Conservation (phyloP, 768 basidiomycete species). For the Boletellus ananas region DNA sequence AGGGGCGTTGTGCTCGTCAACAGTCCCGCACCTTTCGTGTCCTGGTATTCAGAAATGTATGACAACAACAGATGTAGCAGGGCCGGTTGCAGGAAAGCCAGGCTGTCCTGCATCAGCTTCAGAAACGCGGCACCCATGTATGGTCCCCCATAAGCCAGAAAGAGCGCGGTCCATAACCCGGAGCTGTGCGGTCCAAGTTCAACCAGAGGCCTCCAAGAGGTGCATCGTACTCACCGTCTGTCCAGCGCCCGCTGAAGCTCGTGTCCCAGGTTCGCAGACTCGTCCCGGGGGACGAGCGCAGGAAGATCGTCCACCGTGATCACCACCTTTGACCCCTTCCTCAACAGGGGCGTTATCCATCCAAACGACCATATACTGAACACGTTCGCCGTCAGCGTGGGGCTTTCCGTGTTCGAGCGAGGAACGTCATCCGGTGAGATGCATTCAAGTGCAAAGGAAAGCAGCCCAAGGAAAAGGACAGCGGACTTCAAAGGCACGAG, state of each 20-base stretch:
- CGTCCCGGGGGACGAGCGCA: constrained; percentile 61
- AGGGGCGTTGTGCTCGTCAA: constrained; percentile 34
- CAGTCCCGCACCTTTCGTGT: constrained; percentile 32
- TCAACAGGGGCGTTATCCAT: constrained; percentile 84
- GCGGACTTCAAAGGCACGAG: constrained; percentile 45
- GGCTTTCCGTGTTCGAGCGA: constrained; percentile 53
- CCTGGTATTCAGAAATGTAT: constrained; percentile 80
- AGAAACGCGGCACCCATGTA: constrained; percentile 59
- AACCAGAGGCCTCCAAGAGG: neutral
- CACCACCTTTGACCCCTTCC: constrained; percentile 56
- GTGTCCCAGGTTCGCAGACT: constrained; percentile 62
- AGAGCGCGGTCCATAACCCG: constrained; percentile 69
- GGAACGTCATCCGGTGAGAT: constrained; percentile 56
- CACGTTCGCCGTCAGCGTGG: constrained; percentile 71
- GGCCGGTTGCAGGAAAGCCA: constrained; percentile 86
- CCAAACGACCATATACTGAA: constrained; percentile 80
- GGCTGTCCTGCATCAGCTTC: constrained; percentile 75
- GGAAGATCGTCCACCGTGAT: constrained; percentile 89
- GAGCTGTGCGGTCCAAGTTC: constrained; percentile 37
- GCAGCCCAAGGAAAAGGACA: constrained; percentile 42
- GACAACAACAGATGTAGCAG: constrained; percentile 73
- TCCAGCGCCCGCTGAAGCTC: constrained; percentile 59
- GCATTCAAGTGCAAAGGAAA: constrained; percentile 64
- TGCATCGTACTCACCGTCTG: constrained; percentile 50
- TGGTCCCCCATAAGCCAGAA: constrained; percentile 73